phyloP scores from a whole-genome alignment of 805 yeast genomes.

The Starmerella bombicola region DNA sequence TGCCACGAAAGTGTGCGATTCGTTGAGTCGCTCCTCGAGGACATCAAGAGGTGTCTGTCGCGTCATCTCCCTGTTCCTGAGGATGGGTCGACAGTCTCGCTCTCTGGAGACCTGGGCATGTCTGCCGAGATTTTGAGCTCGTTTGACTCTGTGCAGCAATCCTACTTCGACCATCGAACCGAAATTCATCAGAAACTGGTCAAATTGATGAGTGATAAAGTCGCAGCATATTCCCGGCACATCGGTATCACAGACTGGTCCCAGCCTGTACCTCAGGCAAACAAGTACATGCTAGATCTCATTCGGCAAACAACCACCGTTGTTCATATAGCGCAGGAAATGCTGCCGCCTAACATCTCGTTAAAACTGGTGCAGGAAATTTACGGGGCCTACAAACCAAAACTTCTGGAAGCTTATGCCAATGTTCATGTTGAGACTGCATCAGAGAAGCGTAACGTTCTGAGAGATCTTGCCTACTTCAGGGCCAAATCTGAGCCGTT shows the following conservation, averaged over 20 bases:
- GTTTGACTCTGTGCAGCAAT: slow-evolving; percentile 34
- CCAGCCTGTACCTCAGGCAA: slow-evolving; percentile 32
- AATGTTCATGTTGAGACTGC: slow-evolving; percentile 28
- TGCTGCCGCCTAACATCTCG: slow-evolving; percentile 34
- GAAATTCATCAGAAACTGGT: slow-evolving; percentile 53
- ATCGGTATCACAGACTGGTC: slow-evolving; percentile 42
- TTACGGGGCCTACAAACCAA: slow-evolving; percentile 43
- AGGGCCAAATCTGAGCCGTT: slow-evolving; percentile 46
- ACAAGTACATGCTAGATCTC: slow-evolving; percentile 50
- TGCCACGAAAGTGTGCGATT: slow-evolving; percentile 53
- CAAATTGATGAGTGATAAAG: slow-evolving; percentile 58
- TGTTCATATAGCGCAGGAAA: slow-evolving; percentile 44
- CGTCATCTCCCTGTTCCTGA: slow-evolving; percentile 22
- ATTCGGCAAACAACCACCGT: slow-evolving; percentile 58
- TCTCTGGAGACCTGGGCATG: background rate
- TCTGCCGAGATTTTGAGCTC: background rate
- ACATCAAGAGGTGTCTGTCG: slow-evolving; percentile 26
- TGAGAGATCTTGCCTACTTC: slow-evolving; percentile 52
- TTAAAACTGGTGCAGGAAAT: slow-evolving; percentile 27
- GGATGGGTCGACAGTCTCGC: background rate
- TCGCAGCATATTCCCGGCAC: slow-evolving; percentile 38
- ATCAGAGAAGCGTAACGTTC: slow-evolving; percentile 37
- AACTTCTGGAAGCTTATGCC: slow-evolving; percentile 42
- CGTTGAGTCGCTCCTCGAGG: slow-evolving; percentile 33
- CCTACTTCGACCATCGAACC: slow-evolving; percentile 46